These are phyloP conservation scores for Alnus glutinosa DNA, from an alignment of 306 rosid genomes.

Conservation along the genomic window DNA sequence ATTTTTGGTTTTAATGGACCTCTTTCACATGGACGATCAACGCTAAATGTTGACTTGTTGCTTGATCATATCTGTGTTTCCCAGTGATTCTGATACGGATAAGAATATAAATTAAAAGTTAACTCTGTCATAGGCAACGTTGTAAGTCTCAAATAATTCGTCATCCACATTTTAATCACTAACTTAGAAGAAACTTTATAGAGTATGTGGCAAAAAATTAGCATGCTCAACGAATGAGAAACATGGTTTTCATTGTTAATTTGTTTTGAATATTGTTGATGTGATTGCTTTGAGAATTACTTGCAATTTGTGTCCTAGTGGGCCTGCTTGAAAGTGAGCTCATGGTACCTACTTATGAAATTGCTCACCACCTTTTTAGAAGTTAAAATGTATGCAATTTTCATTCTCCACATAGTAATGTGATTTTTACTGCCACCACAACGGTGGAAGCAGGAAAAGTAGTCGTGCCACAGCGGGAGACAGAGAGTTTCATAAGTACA, in stretches of 20 bases:
- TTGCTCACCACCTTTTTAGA: neutral
- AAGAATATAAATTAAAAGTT: neutral
- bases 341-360: neutral
- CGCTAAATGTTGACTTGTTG: neutral
- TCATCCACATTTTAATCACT: no score
- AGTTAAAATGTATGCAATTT: neutral
- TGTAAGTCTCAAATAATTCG: no score
- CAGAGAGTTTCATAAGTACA: constrained; percentile 63
- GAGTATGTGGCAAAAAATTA: no score
- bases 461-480: constrained; percentile 56
- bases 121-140: no score
- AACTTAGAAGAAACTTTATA: no score
- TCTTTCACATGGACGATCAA: neutral
- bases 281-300: no score
- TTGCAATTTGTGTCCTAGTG: no score
- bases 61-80: neutral
- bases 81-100: neutral
- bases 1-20: neutral
- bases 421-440: neutral
- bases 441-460: constrained; percentile 49
- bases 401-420: neutral
- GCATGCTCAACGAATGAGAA: no score
- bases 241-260: no score
- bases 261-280: no score
- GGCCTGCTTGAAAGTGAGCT: neutral